Evolutionary conservation across 306 rosid species (phyloP).

Genomic region (Cucurbita pepo): DNA sequence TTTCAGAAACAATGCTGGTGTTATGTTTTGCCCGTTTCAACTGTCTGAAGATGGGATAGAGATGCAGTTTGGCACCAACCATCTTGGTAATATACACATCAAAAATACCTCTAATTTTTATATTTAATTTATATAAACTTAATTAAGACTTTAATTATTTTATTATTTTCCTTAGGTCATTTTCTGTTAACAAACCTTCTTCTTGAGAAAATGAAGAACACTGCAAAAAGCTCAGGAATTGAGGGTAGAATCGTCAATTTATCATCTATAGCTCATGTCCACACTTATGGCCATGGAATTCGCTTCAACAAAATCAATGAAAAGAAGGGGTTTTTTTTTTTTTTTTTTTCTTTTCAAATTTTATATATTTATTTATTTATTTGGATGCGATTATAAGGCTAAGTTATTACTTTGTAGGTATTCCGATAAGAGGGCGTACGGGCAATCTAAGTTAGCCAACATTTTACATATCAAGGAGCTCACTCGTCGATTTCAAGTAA

Average conservation of each 20-base stretch:
- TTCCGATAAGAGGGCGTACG: conserved; percentile 74
- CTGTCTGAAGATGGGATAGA: conserved; percentile 68
- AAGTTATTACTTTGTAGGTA: conserved; percentile 28
- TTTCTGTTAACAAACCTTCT: conserved; percentile 63
- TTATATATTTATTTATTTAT: not conserved
- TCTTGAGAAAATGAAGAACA: conserved; percentile 65
- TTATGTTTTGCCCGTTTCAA: conserved; percentile 82
- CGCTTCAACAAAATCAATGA: conserved; percentile 54
- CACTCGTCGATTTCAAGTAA: conserved; percentile 55
- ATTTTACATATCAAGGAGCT: conserved; percentile 67
- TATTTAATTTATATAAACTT: too few relatives aligned
- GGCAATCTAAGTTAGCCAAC: conserved; percentile 87
- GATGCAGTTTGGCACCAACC: conserved; percentile 79
- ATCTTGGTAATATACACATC: conserved; percentile 34
- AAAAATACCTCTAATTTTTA: too few relatives aligned
- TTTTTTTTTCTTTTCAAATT: not conserved
- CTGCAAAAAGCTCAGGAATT: conserved; percentile 50
- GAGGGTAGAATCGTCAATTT: conserved; percentile 85
- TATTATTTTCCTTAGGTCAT: conserved; percentile 34
- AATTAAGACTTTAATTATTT: not conserved
- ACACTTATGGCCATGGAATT: conserved; percentile 47
- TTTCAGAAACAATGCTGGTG: conserved; percentile 94
- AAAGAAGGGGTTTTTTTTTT: conserved; percentile 21
- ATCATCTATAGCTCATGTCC: conserved; percentile 72
- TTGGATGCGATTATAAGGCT: not conserved